Base-by-base conservation (phyloP, 2,329 filamentous ascomycete species). In the Coccinonectria pachysandricola region DNA sequence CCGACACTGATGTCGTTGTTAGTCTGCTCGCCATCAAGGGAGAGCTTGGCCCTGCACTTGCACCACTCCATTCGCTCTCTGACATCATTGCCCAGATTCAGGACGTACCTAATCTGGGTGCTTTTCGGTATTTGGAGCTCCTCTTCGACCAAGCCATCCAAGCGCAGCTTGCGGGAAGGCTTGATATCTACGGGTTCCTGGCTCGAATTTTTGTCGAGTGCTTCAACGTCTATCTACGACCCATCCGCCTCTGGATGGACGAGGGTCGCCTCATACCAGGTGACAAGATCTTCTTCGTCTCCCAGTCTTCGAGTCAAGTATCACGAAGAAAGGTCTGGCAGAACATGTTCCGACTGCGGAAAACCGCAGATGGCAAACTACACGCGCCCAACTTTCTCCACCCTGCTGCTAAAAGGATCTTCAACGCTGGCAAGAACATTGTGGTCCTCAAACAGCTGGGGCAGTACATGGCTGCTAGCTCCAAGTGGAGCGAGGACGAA, bases 341-440 rank as follows among this genome's bases (percentile, higher is more conserved):
- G 38, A 68, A 77, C 31, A 75, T 79, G 42, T 95, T 77, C 50
- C 62, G 68, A 12, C 59, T 95, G 9, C 71, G 77, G 14, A 63
- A 59, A 8, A 72, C 75, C 1, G 52, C 65, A 3, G 61, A 73
- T 21, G 74, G 76, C 10, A 56, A 57, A 2, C 52, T 86, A 1
- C 74, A 79, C 41, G 76, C 79, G 0, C 87, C 88, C 0, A 65
- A 59, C 3, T 95, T 94, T 38, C 63, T 95, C 4, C 71, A 76
- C 19, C 67, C 77, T 3, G 71, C 77, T 2, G 74, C 73, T 1
- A 58, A 62, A 13, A 80, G 76, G 35, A 84, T 95, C 19, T 88
- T 94, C 43, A 85, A 78, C 1, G 78, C 84, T 2, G 88, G 88
- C 1, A 95, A 95, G 54, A 92, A 80, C 42, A 77, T 91, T 29